Percentiles rank a stretch among this genome's conserved stretches.
Evolutionary conservation across 306 rosid species (phyloP).

Genomic region (Cicer yamashitae): DNA sequence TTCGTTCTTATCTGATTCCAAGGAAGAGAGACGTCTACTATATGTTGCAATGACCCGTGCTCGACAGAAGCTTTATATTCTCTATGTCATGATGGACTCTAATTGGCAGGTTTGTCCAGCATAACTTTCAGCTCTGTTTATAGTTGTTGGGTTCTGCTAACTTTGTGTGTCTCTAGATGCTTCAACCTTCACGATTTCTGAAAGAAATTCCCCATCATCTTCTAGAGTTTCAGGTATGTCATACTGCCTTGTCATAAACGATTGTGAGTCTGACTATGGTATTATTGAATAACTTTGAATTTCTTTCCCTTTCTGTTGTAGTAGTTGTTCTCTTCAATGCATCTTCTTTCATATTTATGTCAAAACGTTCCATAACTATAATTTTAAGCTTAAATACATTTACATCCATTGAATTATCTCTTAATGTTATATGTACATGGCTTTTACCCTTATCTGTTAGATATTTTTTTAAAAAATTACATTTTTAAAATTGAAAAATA

Average conservation of each 20-base stretch:
- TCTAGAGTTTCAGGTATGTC: constrained; percentile 79
- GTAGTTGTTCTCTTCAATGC: neutral
- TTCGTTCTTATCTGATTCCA: constrained; percentile 39
- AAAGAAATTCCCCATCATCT: constrained; percentile 88
- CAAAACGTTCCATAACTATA: too few relatives aligned
- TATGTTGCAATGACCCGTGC: constrained; percentile 99
- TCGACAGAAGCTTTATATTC: constrained; percentile 71
- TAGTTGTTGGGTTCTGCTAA: constrained; percentile 23
- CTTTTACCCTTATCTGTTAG: neutral
- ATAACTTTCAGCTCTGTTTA: neutral
- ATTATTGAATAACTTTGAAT: constrained; percentile 16
- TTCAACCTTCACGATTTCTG: constrained; percentile 92
- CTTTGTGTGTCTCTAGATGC: constrained; percentile 62
- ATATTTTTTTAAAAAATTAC: neutral
- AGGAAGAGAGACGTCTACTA: constrained; percentile 94
- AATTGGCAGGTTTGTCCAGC: constrained; percentile 78
- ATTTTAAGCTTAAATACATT: too few relatives aligned
- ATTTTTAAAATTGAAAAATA: neutral
- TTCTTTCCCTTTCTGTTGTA: constrained; percentile 1
- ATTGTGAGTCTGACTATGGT: constrained; percentile 9
- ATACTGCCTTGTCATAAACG: constrained; percentile 28
- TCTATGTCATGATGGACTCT: constrained; percentile 74
- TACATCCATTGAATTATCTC: too few relatives aligned
- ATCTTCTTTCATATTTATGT: too few relatives aligned
- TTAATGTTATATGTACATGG: neutral